Conservation (phyloP, 352 stramenopile species). For the Hyaloperonospora arabidopsidis region DNA sequence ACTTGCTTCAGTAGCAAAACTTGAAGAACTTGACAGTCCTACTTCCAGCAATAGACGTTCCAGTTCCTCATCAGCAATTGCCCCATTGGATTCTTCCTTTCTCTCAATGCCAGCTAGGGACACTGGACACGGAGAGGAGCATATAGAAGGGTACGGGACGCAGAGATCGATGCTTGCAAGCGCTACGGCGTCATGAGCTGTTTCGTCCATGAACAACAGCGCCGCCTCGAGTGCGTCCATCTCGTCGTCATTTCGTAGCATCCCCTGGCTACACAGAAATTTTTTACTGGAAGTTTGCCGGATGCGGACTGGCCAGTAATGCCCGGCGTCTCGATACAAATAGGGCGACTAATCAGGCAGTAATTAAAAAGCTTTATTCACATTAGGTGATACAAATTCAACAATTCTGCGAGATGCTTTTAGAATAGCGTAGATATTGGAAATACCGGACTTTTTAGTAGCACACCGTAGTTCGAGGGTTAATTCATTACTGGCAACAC, state of each 20-base stretch:
- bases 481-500: too few species aligned
- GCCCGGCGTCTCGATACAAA: too few species aligned
- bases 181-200: slow-evolving; percentile 10
- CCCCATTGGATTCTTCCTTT: slow-evolving; percentile 10
- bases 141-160: background rate
- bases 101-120: slow-evolving; percentile 1
- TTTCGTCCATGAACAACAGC: slow-evolving; percentile 31
- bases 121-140: background rate
- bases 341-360: too few species aligned
- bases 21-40: slow-evolving; percentile 15
- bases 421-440: too few species aligned
- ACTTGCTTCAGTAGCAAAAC: slow-evolving; percentile 3
- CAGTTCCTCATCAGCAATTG: slow-evolving; percentile 25
- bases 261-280: background rate
- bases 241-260: slow-evolving; percentile 33
- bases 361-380: too few species aligned
- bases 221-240: slow-evolving; percentile 31
- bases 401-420: too few species aligned
- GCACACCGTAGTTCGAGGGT: too few species aligned
- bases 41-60: slow-evolving; percentile 26
- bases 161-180: background rate
- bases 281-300: background rate
- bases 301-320: too few species aligned
- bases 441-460: too few species aligned
- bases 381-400: too few species aligned